Conservation (phyloP, 306 rosid genomes). For the Ziziphus jujuba region DNA sequence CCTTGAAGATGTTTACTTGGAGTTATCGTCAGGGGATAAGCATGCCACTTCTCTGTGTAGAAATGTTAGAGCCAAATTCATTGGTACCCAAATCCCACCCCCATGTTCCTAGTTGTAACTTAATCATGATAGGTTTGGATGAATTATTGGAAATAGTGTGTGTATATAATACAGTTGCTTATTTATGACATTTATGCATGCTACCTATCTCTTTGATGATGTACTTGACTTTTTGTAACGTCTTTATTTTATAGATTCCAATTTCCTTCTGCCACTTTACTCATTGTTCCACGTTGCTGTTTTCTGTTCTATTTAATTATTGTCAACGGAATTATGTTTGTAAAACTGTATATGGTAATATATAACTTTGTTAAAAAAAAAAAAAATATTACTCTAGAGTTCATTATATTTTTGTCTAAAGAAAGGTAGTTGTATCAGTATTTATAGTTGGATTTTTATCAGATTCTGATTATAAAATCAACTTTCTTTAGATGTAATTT, state of each 20-base stretch:
- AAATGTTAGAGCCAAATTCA: slow-evolving; percentile 49
- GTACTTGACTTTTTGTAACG: not conserved
- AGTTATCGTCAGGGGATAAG: slow-evolving; percentile 32
- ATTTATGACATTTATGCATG: too few species aligned
- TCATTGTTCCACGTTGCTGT: too few species aligned
- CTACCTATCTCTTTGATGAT: not conserved
- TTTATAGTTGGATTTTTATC: too few species aligned
- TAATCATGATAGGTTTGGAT: not conserved
- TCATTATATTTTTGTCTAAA: too few species aligned
- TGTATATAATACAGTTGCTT: not conserved
- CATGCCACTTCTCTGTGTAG: slow-evolving; percentile 43
- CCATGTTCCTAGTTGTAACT: slow-evolving; percentile 36
- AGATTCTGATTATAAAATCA: too few species aligned
- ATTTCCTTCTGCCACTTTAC: not conserved
- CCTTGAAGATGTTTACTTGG: slow-evolving; percentile 52
- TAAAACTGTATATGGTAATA: too few species aligned
- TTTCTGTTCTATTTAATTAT: too few species aligned
- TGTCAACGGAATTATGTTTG: too few species aligned
- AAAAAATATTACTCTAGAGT: too few species aligned
- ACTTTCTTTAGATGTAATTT: too few species aligned
- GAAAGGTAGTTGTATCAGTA: too few species aligned
- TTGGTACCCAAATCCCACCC: slow-evolving; percentile 59
- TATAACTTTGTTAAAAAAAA: too few species aligned
- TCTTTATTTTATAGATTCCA: not conserved
- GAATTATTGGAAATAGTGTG: not conserved